A percentile compares a stretch with the other conserved stretches of the same genome.
Conservation (phyloP, 2,329 filamentous ascomycete genomes). For the Fusarium oligoseptatum region DNA sequence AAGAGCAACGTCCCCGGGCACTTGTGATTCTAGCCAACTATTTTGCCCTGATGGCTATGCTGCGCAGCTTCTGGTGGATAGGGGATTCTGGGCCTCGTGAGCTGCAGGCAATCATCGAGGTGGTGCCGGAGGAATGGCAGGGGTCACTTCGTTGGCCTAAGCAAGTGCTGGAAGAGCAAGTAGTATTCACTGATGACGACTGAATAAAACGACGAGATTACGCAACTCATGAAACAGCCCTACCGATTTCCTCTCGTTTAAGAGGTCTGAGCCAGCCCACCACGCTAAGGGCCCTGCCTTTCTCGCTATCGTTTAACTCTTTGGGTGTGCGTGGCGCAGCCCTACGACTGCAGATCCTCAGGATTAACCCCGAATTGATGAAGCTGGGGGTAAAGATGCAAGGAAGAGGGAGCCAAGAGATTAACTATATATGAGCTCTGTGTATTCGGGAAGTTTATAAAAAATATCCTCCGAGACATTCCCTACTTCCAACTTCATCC, state of each 20-base stretch:
- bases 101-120: constrained; percentile 27
- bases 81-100: constrained; percentile 34
- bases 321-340: background rate
- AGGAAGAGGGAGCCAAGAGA: background rate
- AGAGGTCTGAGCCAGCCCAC: background rate
- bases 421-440: background rate
- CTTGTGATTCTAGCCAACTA: constrained; percentile 42
- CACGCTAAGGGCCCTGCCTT: background rate
- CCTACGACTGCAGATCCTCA: background rate
- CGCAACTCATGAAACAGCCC: background rate
- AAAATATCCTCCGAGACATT: background rate
- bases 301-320: constrained; percentile 16
- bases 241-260: background rate
- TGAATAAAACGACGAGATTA: background rate
- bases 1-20: constrained; percentile 36
- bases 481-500: background rate
- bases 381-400: background rate
- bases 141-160: constrained; percentile 10
- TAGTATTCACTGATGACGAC: background rate
- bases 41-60: constrained; percentile 33
- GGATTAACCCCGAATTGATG: background rate
- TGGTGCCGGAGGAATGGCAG: constrained; percentile 24
- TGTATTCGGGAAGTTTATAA: background rate
- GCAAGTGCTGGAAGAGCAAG: constrained; percentile 7
- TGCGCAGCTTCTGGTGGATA: constrained; percentile 37